Conservation (phyloP, 306 rosid genomes). For the Ammopiptanthus mongolicus region DNA sequence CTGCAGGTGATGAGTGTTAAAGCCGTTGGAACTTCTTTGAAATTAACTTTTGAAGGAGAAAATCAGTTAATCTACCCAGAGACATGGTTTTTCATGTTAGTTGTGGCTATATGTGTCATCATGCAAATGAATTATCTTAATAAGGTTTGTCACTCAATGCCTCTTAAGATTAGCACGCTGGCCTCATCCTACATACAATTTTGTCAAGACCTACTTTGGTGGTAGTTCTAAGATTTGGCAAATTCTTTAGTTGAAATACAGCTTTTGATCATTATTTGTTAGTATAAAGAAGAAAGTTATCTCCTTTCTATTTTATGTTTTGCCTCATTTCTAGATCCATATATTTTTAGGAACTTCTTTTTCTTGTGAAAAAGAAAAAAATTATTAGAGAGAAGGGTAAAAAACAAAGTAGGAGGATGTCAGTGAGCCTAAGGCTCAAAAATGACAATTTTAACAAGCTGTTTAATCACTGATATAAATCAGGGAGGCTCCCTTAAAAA, state of each 20-base stretch:
- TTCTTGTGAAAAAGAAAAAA: not conserved
- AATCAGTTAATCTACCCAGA: constrained; percentile 68
- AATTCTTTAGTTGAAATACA: not conserved
- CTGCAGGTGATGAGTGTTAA: constrained; percentile 94
- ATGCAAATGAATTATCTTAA: constrained; percentile 85
- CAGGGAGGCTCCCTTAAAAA: no score
- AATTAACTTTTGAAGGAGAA: constrained; percentile 82
- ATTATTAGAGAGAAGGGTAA: not conserved
- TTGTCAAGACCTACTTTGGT: not conserved
- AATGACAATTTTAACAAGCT: not conserved
- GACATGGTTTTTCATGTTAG: constrained; percentile 80
- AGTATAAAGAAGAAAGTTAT: not conserved
- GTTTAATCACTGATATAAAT: not conserved
- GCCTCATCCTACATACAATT: not conserved
- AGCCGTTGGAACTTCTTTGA: constrained; percentile 87
- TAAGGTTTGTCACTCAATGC: constrained; percentile 50
- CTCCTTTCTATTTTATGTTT: not conserved
- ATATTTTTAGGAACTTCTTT: not conserved
- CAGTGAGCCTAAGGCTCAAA: not conserved
- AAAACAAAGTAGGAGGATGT: not conserved
- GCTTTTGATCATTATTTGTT: not conserved
- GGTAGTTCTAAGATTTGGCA: not conserved
- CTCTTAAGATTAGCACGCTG: constrained; percentile 8
- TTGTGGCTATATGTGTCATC: constrained; percentile 63
- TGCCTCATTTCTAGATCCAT: not conserved